Evolutionary conservation across 2,329 filamentous ascomycete genomes (phyloP), one percentile per base, ranked within the genome.

Genomic region (Bipolaris oryzae): DNA sequence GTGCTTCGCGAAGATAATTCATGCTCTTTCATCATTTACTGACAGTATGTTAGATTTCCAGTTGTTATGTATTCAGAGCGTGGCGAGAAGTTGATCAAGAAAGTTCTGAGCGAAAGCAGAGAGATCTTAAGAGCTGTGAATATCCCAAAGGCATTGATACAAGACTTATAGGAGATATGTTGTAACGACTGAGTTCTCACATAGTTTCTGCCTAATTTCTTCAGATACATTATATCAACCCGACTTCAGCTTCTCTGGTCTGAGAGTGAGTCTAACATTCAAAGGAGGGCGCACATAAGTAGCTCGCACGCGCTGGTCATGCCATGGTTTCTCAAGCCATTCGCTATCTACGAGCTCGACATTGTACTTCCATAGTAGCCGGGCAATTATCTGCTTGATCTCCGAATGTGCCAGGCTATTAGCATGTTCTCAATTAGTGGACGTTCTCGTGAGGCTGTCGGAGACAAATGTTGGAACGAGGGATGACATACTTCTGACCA

Each of bases 1-100:
- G 80, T 61, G 16, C 15, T 16, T 15, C 7, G 16, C 15, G 3
- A 23, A 13, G 28, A 18, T 11, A 3, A 6, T 21, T 11, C n/a
- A 2, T n/a, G 3, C 11, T 13, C 5, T 7, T 16, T 11, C 10
- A 31, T 10, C 1, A 21, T 39, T 33, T 9, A 23, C 50, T 52
- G n/a, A 52, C 50, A 31, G 10, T 21, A 33, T 53, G 5, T 7
- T 25, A 53, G 42, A 23, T 46, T 38, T 16, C 42, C 50, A 1
- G 42, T 39, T 33, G 3, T 53, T 5, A 53, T 53, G 50, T 53
- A 53, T 31, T n/a, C 50, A 20, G 33, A 34, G 21, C 41, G 41
- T 11, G 50, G 50, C 6, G 7, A 46, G 13, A 20, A 16, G 20
- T n/a, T 53, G 18, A 23, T 39, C 13, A 39, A 53, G 34, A 53